Conservation (phyloP, 202 grass and related monocot genomes). For the Sporobolus alterniflorus region DNA sequence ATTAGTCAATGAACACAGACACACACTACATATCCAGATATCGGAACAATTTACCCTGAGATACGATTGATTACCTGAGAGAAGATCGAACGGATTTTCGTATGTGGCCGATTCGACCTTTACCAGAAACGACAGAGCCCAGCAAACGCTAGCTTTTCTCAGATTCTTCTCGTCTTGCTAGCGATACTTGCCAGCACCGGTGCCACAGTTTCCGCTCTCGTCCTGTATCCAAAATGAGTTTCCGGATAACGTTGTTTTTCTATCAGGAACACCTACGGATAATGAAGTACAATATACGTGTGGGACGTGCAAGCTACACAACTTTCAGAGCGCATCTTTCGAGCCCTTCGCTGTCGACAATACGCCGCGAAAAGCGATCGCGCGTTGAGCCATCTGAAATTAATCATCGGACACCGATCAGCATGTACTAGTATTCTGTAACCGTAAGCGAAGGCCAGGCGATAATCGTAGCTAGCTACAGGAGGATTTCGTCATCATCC, state of each 20-base stretch:
- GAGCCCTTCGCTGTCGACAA: neutral
- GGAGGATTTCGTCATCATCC: neutral
- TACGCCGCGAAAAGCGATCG: neutral
- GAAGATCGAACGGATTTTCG: neutral
- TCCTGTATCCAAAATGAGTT: neutral
- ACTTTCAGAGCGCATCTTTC: neutral
- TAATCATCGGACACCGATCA: neutral
- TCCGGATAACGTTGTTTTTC: slow-evolving; percentile 15
- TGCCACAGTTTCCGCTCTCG: slow-evolving; percentile 9
- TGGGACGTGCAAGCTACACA: neutral
- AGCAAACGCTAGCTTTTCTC: neutral
- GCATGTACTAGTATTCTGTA: too few relatives aligned
- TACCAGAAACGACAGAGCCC: neutral
- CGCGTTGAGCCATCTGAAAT: neutral
- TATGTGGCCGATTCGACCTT: neutral
- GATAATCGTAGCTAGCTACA: too few relatives aligned
- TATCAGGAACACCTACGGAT: neutral
- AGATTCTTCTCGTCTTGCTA: neutral
- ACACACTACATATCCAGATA: neutral
- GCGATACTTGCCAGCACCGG: slow-evolving; percentile 8
- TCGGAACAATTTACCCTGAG: neutral
- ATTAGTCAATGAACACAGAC: too few relatives aligned
- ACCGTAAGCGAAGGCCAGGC: too few relatives aligned
- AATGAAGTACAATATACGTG: neutral
- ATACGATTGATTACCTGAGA: neutral